A percentile compares a stretch with the other conserved stretches of the same genome.
Conservation (phyloP, 257 asterid genomes). For the Capsicum baccatum region DNA sequence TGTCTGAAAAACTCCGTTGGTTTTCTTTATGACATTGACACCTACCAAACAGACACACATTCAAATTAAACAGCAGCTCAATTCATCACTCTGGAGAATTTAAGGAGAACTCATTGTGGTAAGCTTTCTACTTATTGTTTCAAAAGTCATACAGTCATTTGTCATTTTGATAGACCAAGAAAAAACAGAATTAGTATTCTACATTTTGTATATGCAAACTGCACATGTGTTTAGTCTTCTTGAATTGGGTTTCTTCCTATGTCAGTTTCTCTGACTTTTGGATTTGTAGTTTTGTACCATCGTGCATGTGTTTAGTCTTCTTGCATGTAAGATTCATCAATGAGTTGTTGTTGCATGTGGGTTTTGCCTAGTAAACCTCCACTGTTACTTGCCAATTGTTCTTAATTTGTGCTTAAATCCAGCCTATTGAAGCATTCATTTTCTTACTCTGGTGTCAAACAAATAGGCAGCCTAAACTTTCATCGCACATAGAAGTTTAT, state of each 20-base stretch:
- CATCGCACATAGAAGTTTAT: not conserved
- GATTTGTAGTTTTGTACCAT: not conserved
- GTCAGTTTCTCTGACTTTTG: not conserved
- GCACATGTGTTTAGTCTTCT: not conserved
- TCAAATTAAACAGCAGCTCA: not conserved
- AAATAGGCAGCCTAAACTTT: not conserved
- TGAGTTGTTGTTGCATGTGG: slow-evolving; percentile 14
- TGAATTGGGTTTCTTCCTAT: not conserved
- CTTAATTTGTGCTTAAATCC: not conserved
- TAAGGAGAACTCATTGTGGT: slow-evolving; percentile 16
- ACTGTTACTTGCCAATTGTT: not conserved
- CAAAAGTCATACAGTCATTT: not conserved
- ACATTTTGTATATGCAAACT: not conserved
- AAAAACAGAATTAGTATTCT: not conserved
- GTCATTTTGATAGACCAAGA: not conserved
- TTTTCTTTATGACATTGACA: not conserved
- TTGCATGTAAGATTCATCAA: slow-evolving; percentile 4
- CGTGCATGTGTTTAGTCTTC: not conserved
- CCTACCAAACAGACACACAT: not conserved
- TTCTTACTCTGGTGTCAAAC: not conserved
- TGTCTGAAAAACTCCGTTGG: not conserved
- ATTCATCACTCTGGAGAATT: not conserved
- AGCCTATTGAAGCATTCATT: too few species aligned
- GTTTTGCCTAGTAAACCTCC: not conserved
- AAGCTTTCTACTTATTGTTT: not conserved